phyloP scores from a whole-genome alignment of 2,329 filamentous ascomycete species.

The Penicillium sp. region DNA sequence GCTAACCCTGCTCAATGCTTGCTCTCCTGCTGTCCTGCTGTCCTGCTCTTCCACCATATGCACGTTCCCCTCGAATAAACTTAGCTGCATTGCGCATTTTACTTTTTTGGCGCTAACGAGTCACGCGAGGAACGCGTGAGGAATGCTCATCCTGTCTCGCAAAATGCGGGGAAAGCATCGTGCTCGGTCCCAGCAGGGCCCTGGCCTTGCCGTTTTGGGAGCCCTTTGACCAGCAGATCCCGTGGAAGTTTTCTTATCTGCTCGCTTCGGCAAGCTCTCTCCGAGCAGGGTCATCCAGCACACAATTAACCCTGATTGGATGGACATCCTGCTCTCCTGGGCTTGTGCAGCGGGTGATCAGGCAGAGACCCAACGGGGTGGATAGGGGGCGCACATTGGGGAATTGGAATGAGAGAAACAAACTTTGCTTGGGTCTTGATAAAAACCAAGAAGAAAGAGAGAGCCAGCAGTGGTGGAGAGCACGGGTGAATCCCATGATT shows the following conservation, averaged over 20 bases:
- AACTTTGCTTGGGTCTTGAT: background rate
- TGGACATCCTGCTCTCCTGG: background rate
- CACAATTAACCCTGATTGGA: background rate
- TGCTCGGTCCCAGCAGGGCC: conserved; percentile 6
- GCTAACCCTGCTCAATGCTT: too few species aligned
- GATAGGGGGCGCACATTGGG: background rate
- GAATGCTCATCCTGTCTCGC: conserved; percentile 4
- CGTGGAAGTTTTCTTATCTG: background rate
- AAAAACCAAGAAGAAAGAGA: background rate
- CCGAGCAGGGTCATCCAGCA: background rate
- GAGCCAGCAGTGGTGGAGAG: background rate
- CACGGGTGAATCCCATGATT: background rate
- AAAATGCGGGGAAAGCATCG: conserved; percentile 15
- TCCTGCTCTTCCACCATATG: background rate
- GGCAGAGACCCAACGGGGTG: background rate
- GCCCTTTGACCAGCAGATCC: background rate
- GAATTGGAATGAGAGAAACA: background rate
- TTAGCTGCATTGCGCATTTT: background rate
- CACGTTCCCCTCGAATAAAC: conserved; percentile 11
- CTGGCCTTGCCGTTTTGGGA: background rate
- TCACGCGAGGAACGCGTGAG: conserved; percentile 12
- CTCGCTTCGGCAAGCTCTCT: conserved; percentile 2
- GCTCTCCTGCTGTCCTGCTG: too few species aligned
- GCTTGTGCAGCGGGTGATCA: background rate
- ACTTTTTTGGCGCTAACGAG: background rate